Conservation (phyloP, 345 rosid genomes). For the Hirschfeldia incana region DNA sequence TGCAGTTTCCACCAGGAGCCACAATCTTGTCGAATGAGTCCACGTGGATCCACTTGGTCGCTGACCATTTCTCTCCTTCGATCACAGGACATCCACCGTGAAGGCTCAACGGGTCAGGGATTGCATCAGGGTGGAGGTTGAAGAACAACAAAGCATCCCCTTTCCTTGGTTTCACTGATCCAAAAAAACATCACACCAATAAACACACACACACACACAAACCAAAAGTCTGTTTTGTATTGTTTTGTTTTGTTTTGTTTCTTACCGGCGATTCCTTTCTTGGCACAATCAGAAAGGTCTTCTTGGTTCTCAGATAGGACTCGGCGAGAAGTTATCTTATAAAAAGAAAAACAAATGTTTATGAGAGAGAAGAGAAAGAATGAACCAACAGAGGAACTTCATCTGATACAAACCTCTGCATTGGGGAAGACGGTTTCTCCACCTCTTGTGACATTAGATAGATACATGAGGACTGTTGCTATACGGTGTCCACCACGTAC, state of each 20-base stretch:
- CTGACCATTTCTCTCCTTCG: constrained; percentile 99
- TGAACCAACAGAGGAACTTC: background rate
- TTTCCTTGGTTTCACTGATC: constrained; percentile 70
- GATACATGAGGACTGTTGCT: constrained; percentile 93
- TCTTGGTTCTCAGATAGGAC: constrained; percentile 44
- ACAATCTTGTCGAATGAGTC: constrained; percentile 76
- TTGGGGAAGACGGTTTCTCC: constrained; percentile 64
- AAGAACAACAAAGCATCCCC: constrained; percentile 97
- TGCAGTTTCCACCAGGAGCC: constrained; percentile 61
- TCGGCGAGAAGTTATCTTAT: constrained; percentile 33
- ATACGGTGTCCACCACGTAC: constrained; percentile 92
- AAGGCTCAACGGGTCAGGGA: constrained; percentile 74
- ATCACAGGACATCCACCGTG: constrained; percentile 96
- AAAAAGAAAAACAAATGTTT: background rate
- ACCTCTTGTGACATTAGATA: constrained; percentile 82
- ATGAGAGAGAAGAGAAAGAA: background rate
- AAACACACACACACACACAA: constrained; percentile 5
- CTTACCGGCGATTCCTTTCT: constrained; percentile 85
- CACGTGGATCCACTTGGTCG: constrained; percentile 96
- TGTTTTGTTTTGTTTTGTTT: background rate
- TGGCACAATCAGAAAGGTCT: constrained; percentile 86
- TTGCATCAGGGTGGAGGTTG: constrained; percentile 73
- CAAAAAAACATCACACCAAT: background rate
- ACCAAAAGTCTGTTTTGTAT: background rate
- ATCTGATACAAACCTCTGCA: constrained; percentile 78